Conservation (phyloP, 2,329 filamentous ascomycete species). For the Sphaerulina musiva region DNA sequence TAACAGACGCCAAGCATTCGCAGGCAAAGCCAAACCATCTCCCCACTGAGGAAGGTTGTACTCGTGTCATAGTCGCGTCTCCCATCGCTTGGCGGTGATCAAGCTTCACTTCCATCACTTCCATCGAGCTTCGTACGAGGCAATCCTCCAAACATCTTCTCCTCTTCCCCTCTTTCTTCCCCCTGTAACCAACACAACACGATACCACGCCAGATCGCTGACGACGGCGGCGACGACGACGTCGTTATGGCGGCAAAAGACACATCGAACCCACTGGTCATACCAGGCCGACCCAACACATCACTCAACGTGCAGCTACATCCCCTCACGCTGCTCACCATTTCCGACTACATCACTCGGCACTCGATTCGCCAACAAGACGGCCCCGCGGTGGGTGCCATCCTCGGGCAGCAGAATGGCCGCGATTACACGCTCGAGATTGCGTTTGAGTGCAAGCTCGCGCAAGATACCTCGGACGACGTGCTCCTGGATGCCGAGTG, state of each 20-base stretch:
- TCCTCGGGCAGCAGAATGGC: slow-evolving; percentile 89
- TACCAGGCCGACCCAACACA: slow-evolving; percentile 54
- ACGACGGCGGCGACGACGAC: too few relatives aligned
- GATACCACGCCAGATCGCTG: too few relatives aligned
- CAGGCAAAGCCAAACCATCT: too few relatives aligned
- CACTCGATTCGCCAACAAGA: slow-evolving; percentile 70
- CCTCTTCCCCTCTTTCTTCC: too few relatives aligned
- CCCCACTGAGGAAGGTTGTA: too few relatives aligned
- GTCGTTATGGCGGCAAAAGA: neutral
- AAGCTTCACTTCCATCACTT: too few relatives aligned
- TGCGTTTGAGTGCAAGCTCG: slow-evolving; percentile 73
- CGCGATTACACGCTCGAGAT: slow-evolving; percentile 87
- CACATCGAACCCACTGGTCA: slow-evolving; percentile 33
- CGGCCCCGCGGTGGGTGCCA: slow-evolving; percentile 73
- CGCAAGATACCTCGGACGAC: slow-evolving; percentile 42
- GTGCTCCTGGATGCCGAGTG: slow-evolving; percentile 60
- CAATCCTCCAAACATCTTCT: too few relatives aligned
- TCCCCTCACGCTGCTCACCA: slow-evolving; percentile 88
- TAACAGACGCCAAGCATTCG: too few relatives aligned
- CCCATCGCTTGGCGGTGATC: too few relatives aligned
- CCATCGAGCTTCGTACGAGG: too few relatives aligned
- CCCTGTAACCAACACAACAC: too few relatives aligned
- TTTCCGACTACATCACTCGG: slow-evolving; percentile 92
- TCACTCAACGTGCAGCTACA: slow-evolving; percentile 78
- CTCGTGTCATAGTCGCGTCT: too few relatives aligned